Evolutionary conservation across 139 green algal species (phyloP).

Genomic region (Micractinium sp.): DNA sequence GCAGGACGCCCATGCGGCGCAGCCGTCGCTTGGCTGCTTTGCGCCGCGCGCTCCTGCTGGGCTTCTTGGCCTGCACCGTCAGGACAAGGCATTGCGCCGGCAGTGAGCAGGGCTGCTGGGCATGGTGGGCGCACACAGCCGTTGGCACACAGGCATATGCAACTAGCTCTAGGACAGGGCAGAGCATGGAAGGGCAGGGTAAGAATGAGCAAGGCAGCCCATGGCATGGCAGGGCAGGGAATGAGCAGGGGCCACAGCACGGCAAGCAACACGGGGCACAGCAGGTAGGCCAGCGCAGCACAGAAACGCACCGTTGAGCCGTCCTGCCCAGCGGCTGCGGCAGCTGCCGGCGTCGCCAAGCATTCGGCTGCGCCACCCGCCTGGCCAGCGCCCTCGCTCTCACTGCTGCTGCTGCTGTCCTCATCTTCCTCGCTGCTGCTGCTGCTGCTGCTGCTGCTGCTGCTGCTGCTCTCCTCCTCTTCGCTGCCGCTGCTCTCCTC

Average conservation of each 20-base stretch:
- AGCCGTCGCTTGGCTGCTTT: slow-evolving; percentile 42
- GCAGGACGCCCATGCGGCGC: slow-evolving; percentile 25
- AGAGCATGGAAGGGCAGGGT: no score
- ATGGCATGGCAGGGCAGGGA: background rate
- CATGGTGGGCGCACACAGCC: no score
- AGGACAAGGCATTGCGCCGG: background rate
- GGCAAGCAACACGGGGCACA: background rate
- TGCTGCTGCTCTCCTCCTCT: slow-evolving; percentile 6
- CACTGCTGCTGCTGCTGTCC: background rate
- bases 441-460: background rate
- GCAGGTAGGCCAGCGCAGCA: background rate
- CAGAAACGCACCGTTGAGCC: background rate
- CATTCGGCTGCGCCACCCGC: background rate
- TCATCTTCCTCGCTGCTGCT: background rate
- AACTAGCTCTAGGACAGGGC: no score
- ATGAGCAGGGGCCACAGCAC: background rate
- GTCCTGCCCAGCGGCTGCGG: background rate
- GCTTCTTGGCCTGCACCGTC: slow-evolving; percentile 19
- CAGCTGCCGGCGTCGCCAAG: background rate
- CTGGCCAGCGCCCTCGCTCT: background rate
- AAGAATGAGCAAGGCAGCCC: no score
- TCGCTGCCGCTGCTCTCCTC: background rate
- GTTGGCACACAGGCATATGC: background rate
- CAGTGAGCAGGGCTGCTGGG: no score
- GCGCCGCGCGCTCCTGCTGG: slow-evolving; percentile 40